A percentile compares a stretch with the other conserved stretches of the same genome.
Evolutionary conservation across 495 filamentous ascomycete genomes (phyloP).

Genomic region (Aspergillus carlsbadensis): DNA sequence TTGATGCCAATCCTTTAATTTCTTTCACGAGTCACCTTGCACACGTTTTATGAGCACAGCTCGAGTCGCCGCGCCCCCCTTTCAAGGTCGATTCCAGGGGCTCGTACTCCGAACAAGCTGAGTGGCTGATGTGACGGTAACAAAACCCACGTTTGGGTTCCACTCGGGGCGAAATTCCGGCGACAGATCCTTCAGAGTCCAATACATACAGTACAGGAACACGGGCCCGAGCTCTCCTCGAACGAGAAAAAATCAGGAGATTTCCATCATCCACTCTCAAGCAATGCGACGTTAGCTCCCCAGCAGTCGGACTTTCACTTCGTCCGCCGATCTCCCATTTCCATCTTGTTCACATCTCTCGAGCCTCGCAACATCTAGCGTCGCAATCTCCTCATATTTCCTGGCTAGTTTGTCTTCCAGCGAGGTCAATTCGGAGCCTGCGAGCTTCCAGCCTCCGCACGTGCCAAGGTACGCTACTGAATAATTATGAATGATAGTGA

Average conservation of each 20-base stretch:
- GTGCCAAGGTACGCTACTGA: slow-evolving; percentile 21
- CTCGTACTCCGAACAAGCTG: no score
- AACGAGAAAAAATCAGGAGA: slow-evolving; percentile 6
- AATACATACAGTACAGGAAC: slow-evolving; percentile 9
- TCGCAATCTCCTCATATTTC: neutral
- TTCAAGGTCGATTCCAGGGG: slow-evolving; percentile 9
- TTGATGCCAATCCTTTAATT: slow-evolving; percentile 10
- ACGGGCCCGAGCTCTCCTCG: neutral
- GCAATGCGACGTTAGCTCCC: neutral
- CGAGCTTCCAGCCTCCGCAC: slow-evolving; percentile 19
- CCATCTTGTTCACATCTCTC: neutral
- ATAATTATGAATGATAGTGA: neutral
- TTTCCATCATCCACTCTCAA: neutral
- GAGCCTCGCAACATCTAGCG: neutral
- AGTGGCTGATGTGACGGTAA: slow-evolving; percentile 1
- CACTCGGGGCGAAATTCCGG: neutral
- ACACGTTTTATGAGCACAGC: neutral
- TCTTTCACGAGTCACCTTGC: slow-evolving; percentile 11
- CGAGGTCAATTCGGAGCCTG: slow-evolving; percentile 11
- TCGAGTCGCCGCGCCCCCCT: neutral
- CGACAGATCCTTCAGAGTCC: neutral
- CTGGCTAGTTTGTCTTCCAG: neutral
- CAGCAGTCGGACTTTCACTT: neutral
- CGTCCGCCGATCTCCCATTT: neutral
- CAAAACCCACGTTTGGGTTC: neutral